Conservation (phyloP, 1,284 basidiomycete species). For the Microbotryum intermedium region DNA sequence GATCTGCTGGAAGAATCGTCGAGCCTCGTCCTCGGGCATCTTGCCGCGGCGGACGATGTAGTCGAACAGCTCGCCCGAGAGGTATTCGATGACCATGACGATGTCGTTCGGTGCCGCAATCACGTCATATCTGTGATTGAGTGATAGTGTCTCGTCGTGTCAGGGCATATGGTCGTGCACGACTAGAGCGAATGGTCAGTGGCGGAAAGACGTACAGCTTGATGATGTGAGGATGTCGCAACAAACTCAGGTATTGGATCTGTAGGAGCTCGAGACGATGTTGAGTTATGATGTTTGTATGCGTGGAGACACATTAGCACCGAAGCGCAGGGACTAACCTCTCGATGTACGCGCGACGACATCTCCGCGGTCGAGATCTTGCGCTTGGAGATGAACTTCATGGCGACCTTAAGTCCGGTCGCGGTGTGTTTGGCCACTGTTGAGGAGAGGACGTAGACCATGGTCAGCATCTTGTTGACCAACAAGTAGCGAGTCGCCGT, state of each 20-base stretch:
- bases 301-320: too few species aligned
- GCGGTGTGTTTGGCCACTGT: conserved; percentile 87
- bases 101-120: conserved; percentile 88
- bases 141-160: background rate
- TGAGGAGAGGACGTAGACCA: too few species aligned
- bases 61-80: conserved; percentile 85
- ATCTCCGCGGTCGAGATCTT: conserved; percentile 87
- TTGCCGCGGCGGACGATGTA: conserved; percentile 83
- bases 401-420: conserved; percentile 89
- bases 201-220: conserved; percentile 61
- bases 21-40: conserved; percentile 73
- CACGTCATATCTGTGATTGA: conserved; percentile 71
- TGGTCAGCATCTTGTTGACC: background rate
- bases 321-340: conserved; percentile 38
- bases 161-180: too few species aligned
- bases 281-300: background rate
- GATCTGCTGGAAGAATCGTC: conserved; percentile 91
- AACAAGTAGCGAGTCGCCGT: background rate
- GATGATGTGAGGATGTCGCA: conserved; percentile 89
- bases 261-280: background rate
- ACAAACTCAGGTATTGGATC: conserved; percentile 85
- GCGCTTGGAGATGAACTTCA: conserved; percentile 95
- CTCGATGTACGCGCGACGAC: conserved; percentile 82
- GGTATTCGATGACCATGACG: conserved; percentile 79
- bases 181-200: background rate